Base-by-base conservation (phyloP, 306 rosid species). In the Heteromeles arbutifolia region DNA sequence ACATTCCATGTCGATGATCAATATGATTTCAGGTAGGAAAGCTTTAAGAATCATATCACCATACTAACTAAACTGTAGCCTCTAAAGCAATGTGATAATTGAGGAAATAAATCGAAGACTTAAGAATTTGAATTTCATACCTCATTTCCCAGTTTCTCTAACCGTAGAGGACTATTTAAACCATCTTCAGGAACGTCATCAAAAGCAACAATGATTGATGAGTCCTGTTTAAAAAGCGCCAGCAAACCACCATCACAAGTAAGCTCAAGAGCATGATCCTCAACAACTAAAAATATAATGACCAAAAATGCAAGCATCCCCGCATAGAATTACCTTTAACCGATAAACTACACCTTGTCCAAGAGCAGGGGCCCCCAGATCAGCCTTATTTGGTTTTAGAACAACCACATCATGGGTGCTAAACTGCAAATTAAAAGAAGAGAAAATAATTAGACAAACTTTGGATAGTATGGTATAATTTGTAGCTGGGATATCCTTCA, bases 141-240 rank as follows among this genome's bases (percentile, higher is more conserved):
- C 96, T 95, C 97, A 80, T 95, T 95, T 66, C 97, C 96, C 79
- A 95, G 92, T 82, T 90, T 95, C 82, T 95, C 98, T 52, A 92
- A 84, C 73, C 98, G 88, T 43, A 95, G 84, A 67, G 98, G 90
- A 79, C 92, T 83, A 76, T 89, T 87, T 81, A 95, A 88, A 67
- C 98, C 98, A 31, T 95, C 98, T 72, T 95, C 97, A n/a, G 97
- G 98, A 78, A 95, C 84, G 65, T 95, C 97, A 80, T 90, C 97
- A 82, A 95, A 95, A 72, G 97, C 98, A 82, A 92, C 91, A 52
- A 97, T 92, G 62, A 95, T 90, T 75, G 98, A 95, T 4, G 97
- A 89, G 75, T 95, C 98, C 98, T 95, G 89, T 74, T 77, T 34
- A 72, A 76, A 17, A 70, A 74, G 72, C 72, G 28, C 73, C 74